A percentile compares a stretch with the other conserved stretches of the same genome.
These are phyloP conservation scores for Verticillium isaacii DNA, from an alignment of 2,329 filamentous ascomycete genomes.

Conservation along the genomic window DNA sequence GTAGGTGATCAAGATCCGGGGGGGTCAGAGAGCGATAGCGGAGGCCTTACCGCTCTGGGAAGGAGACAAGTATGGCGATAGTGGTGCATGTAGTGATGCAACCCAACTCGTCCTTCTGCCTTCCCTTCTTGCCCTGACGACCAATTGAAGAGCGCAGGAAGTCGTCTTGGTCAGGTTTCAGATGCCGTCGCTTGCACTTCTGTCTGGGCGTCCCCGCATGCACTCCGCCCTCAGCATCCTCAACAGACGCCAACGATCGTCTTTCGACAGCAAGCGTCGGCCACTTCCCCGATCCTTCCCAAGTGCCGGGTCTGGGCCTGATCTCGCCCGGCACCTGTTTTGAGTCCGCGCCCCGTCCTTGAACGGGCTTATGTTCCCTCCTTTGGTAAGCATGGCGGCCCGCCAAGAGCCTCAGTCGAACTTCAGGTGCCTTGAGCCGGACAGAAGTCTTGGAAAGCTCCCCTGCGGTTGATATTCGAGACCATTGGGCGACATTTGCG, in stretches of 20 bases:
- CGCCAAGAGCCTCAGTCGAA: not conserved
- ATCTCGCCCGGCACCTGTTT: not conserved
- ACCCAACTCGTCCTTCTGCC: not conserved
- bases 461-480: not conserved
- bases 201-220: not conserved
- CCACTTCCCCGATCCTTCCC: not conserved
- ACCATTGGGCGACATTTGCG: not conserved
- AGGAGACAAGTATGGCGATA: not conserved
- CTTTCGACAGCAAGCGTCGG: not conserved
- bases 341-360: not conserved
- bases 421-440: not conserved
- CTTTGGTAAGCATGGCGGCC: not conserved
- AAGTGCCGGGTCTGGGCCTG: not conserved
- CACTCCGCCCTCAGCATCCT: not conserved
- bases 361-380: not conserved
- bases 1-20: not conserved
- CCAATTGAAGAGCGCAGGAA: not conserved
- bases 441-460: not conserved
- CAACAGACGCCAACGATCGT: not conserved
- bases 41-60: not conserved
- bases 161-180: not conserved
- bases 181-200: not conserved
- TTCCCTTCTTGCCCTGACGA: not conserved
- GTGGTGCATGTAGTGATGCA: not conserved
- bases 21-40: not conserved